Percentiles rank a stretch among this genome's conserved stretches.
phyloP scores from a whole-genome alignment of 2,329 filamentous ascomycete genomes.

The Penicillium sp. region DNA sequence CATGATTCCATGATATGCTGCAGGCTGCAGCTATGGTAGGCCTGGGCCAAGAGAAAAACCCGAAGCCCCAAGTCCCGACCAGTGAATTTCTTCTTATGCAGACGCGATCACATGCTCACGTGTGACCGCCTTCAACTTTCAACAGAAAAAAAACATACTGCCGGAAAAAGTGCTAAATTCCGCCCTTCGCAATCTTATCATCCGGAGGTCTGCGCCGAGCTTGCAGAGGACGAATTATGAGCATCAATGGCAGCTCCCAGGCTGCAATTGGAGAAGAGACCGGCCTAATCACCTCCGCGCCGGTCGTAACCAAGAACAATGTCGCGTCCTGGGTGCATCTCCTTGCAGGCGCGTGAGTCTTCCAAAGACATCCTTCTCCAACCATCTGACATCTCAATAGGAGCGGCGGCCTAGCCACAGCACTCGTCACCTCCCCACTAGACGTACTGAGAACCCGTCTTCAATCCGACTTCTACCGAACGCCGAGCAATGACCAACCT shows the following conservation, averaged over 20 bases:
- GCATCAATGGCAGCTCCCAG: background rate
- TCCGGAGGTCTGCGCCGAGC: background rate
- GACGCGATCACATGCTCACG: background rate
- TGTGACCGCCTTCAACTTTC: background rate
- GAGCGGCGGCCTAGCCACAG: constrained; percentile 76
- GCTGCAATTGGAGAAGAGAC: background rate
- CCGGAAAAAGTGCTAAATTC: background rate
- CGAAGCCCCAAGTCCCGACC: background rate
- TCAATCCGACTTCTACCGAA: constrained; percentile 90
- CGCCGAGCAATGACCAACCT: constrained; percentile 46
- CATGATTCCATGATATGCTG: too few relatives aligned
- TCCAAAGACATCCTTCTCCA: constrained; percentile 3
- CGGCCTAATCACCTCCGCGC: background rate
- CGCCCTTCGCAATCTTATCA: background rate
- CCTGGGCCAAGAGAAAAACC: too few relatives aligned
- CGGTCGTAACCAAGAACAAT: background rate
- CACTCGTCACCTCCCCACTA: constrained; percentile 85
- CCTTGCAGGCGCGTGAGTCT: constrained; percentile 35
- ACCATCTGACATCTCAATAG: constrained; percentile 14
- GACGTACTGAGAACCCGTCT: constrained; percentile 97
- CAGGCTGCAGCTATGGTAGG: too few relatives aligned
- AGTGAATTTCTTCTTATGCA: background rate
- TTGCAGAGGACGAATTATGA: background rate
- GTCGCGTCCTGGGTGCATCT: constrained; percentile 29
- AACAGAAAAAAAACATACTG: background rate